Conservation (phyloP, 83 land plant genomes). For the Thuja plicata region DNA sequence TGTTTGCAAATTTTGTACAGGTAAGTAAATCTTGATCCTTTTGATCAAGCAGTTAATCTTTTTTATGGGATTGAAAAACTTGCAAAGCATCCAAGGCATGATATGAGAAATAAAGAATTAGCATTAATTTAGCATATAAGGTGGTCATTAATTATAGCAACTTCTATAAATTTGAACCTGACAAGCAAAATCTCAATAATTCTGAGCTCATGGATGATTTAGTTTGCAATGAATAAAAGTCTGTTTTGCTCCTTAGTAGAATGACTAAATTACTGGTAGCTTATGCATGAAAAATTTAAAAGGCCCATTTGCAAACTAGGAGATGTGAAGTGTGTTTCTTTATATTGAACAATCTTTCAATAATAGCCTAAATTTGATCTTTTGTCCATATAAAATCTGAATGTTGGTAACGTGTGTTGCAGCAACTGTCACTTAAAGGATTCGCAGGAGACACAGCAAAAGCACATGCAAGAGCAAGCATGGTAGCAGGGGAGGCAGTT, state of each 20-base stretch:
- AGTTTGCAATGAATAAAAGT: neutral
- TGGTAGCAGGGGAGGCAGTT: conserved; percentile 86
- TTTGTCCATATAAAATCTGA: neutral
- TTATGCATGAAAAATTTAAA: neutral
- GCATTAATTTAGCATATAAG: neutral
- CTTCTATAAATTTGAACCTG: neutral
- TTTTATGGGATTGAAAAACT: neutral
- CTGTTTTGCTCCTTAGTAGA: neutral
- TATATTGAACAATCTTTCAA: neutral
- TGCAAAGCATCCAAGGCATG: neutral
- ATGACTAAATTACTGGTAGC: neutral
- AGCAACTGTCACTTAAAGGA: conserved; percentile 82
- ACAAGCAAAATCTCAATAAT: neutral
- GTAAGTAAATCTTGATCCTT: conserved; percentile 21
- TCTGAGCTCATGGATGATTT: neutral
- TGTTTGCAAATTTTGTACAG: conserved; percentile 78
- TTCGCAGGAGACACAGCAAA: conserved; percentile 82
- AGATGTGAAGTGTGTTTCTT: neutral
- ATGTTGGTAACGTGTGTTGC: conserved; percentile 5
- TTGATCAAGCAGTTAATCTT: neutral
- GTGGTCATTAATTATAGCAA: neutral
- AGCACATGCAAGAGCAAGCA: conserved; percentile 79
- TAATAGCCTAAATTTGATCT: neutral
- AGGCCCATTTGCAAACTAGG: neutral
- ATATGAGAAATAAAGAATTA: neutral